phyloP scores from a whole-genome alignment of 2,329 filamentous ascomycete species.

The Phyllosticta citrichinensis region DNA sequence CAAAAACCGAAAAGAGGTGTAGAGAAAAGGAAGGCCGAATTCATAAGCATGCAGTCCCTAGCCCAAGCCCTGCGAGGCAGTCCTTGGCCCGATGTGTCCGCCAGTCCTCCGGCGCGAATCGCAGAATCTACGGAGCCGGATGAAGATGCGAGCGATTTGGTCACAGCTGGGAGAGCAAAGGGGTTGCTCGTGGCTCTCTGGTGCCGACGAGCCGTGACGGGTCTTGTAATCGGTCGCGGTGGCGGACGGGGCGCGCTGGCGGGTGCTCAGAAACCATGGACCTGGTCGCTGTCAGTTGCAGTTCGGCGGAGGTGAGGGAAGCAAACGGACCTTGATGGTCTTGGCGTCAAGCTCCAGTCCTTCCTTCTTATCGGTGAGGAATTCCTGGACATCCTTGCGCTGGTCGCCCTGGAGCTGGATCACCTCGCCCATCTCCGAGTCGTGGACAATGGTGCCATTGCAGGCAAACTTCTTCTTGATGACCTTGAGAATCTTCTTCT shows the following conservation, averaged over 20 bases:
- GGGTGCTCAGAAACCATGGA: constrained; percentile 26
- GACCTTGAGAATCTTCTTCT: constrained; percentile 99
- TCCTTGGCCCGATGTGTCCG: neutral
- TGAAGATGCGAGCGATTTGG: neutral
- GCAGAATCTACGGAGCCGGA: neutral
- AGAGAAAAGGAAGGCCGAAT: neutral
- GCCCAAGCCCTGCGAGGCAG: neutral
- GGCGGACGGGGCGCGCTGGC: constrained; percentile 15
- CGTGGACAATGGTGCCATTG: constrained; percentile 99
- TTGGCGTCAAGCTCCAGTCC: constrained; percentile 89
- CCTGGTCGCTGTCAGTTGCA: constrained; percentile 14
- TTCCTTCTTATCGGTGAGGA: constrained; percentile 91
- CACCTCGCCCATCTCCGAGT: constrained; percentile 96
- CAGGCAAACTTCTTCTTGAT: constrained; percentile 99
- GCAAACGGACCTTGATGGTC: constrained; percentile 75
- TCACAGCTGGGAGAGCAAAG: neutral
- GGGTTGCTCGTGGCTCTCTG: neutral
- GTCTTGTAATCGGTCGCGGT: constrained; percentile 7
- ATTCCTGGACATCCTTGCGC: constrained; percentile 97
- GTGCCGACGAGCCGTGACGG: neutral
- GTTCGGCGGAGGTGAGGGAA: neutral
- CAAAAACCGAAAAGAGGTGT: neutral
- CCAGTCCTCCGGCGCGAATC: neutral
- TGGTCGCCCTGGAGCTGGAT: constrained; percentile 99
- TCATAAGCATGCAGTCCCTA: neutral